Evolutionary conservation across 331 rosid species (phyloP).

Genomic region (Malus hybrid): DNA sequence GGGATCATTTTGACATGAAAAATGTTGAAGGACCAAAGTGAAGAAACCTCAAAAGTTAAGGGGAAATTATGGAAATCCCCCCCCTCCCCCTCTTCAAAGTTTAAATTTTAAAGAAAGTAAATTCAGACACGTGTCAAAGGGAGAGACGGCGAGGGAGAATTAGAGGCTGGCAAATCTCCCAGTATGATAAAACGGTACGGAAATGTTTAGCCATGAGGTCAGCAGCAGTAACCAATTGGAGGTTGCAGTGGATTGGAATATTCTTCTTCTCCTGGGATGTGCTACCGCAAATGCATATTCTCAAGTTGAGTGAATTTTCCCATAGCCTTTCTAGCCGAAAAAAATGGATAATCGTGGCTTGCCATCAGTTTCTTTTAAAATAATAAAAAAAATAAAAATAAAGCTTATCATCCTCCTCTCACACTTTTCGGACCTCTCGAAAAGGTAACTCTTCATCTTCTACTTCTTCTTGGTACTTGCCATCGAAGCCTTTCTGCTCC

Average conservation of each 20-base stretch:
- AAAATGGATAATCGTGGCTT: fast-evolving
- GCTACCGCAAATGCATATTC: slow-evolving; percentile 42
- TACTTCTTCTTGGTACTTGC: slow-evolving; percentile 2
- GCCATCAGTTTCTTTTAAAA: too few species aligned
- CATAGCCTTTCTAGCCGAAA: fast-evolving
- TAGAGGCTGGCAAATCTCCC: background rate
- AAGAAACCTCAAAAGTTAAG: too few species aligned
- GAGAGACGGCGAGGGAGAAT: background rate
- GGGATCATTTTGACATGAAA: too few species aligned
- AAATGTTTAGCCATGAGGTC: background rate
- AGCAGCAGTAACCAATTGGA: background rate
- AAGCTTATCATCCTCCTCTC: slow-evolving; percentile 9
- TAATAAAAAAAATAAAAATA: too few species aligned
- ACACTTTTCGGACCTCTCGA: slow-evolving; percentile 17
- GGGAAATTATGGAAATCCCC: too few species aligned
- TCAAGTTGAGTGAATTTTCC: slow-evolving; percentile 27
- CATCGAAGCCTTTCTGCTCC: slow-evolving; percentile 36
- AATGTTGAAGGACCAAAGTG: too few species aligned
- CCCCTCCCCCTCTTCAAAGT: too few species aligned
- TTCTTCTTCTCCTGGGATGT: slow-evolving; percentile 3
- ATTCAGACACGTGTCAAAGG: background rate
- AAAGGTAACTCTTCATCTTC: slow-evolving; percentile 23
- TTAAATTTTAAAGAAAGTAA: too few species aligned
- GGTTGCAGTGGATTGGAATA: background rate
- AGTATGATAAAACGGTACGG: background rate